Conservation (phyloP, 2,329 filamentous ascomycete species). For the Colletotrichum sansevieriae region DNA sequence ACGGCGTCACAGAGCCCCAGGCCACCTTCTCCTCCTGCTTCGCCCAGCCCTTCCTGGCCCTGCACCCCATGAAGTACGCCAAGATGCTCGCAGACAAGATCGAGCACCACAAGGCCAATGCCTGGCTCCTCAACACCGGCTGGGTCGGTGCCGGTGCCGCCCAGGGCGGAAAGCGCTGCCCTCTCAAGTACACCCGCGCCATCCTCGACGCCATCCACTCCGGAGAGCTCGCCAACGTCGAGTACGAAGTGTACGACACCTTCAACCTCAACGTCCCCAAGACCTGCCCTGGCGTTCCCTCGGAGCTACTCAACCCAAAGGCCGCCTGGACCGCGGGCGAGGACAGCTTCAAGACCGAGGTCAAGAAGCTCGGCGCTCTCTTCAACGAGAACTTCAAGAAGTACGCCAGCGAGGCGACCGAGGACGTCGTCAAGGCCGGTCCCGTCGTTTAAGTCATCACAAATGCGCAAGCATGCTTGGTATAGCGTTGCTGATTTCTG, state of each 20-base stretch:
- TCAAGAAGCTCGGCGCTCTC: slow-evolving; percentile 88
- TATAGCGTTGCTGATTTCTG: slow-evolving; percentile 23
- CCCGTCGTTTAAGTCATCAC: slow-evolving; percentile 54
- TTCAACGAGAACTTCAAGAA: slow-evolving; percentile 99
- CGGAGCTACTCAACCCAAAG: slow-evolving; percentile 93
- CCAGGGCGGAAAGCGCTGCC: slow-evolving; percentile 96
- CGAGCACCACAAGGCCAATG: slow-evolving; percentile 91
- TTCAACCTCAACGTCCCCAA: slow-evolving; percentile 99
- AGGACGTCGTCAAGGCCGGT: slow-evolving; percentile 80
- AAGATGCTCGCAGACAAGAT: slow-evolving; percentile 99
- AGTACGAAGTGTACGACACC: slow-evolving; percentile 95
- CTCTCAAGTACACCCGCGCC: slow-evolving; percentile 97
- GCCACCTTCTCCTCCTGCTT: slow-evolving; percentile 99
- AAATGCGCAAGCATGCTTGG: not conserved
- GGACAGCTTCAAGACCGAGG: slow-evolving; percentile 87
- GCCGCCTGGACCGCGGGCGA: slow-evolving; percentile 89
- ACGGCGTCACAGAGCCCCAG: slow-evolving; percentile 95
- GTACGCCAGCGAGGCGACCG: slow-evolving; percentile 86
- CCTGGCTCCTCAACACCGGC: slow-evolving; percentile 98
- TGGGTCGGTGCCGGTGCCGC: slow-evolving; percentile 94
- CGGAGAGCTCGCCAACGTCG: slow-evolving; percentile 90
- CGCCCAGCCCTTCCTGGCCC: slow-evolving; percentile 97
- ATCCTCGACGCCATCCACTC: slow-evolving; percentile 99
- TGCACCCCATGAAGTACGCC: slow-evolving; percentile 99
- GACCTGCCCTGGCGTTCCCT: slow-evolving; percentile 87